Evolutionary conservation across 2,329 filamentous ascomycete genomes (phyloP).

Genomic region (Tympanopsis confertula): DNA sequence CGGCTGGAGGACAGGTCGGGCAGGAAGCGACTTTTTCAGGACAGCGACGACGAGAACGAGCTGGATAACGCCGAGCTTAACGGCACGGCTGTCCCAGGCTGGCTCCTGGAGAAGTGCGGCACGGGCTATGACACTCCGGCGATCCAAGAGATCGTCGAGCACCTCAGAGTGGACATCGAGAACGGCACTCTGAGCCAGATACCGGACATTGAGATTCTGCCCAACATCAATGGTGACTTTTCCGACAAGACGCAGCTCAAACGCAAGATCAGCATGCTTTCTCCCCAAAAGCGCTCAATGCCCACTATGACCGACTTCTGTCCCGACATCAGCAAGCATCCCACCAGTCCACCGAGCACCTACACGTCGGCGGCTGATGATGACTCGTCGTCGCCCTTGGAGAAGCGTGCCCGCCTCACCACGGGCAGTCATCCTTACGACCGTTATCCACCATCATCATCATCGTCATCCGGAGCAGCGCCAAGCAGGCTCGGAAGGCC

Average conservation of each 20-base stretch:
- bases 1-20: slow-evolving; percentile 30
- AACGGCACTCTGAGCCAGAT: slow-evolving; percentile 28
- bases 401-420: background rate
- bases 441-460: too few relatives aligned
- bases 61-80: slow-evolving; percentile 16
- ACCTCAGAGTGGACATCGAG: slow-evolving; percentile 31
- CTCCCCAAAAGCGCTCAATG: background rate
- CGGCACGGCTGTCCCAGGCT: slow-evolving; percentile 31
- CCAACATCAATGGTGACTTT: slow-evolving; percentile 32
- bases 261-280: slow-evolving; percentile 3
- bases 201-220: slow-evolving; percentile 47
- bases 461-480: background rate
- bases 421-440: too few relatives aligned
- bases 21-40: slow-evolving; percentile 14
- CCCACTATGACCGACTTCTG: background rate
- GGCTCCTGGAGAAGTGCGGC: slow-evolving; percentile 33
- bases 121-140: slow-evolving; percentile 32
- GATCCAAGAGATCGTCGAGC: slow-evolving; percentile 33
- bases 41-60: slow-evolving; percentile 16
- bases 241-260: slow-evolving; percentile 14
- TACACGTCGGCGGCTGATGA: background rate
- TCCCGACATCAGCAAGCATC: background rate
- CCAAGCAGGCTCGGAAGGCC: background rate
- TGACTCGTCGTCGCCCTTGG: background rate
- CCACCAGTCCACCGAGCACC: background rate